A percentile compares a stretch with the other conserved stretches of the same genome.
phyloP scores from a whole-genome alignment of 1,139 yeast species.

The Yamadazyma atlantica region DNA sequence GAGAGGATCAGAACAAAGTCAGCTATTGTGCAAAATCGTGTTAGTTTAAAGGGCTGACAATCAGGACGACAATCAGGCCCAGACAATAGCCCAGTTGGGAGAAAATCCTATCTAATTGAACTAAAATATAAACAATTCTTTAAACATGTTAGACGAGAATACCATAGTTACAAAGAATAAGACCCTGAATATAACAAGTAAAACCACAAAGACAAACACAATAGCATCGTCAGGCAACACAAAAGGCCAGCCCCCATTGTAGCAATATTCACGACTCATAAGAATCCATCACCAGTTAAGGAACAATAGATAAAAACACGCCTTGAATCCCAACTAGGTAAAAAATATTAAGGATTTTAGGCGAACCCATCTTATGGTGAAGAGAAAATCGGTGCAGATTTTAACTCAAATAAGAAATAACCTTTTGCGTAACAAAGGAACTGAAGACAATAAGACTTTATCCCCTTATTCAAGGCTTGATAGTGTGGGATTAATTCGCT shows the following conservation, averaged over 20 bases:
- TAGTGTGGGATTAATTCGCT: too few relatives aligned
- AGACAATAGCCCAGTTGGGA: not conserved
- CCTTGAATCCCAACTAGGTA: not conserved
- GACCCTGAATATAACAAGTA: slow-evolving; percentile 1
- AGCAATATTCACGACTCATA: not conserved
- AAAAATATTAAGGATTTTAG: not conserved
- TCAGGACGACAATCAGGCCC: not conserved
- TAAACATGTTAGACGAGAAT: not conserved
- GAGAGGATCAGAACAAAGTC: too few relatives aligned
- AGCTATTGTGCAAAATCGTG: too few relatives aligned
- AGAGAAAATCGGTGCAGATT: not conserved
- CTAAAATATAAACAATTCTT: not conserved
- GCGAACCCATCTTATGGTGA: not conserved
- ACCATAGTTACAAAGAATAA: not conserved
- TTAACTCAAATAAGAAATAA: not conserved
- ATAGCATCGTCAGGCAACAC: not conserved
- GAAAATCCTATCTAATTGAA: not conserved
- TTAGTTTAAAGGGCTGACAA: not conserved
- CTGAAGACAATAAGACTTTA: not conserved
- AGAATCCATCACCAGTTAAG: not conserved
- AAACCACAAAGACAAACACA: not conserved
- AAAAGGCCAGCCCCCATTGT: not conserved
- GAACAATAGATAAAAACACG: not conserved
- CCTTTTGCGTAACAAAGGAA: not conserved
- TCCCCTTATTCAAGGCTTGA: too few relatives aligned